These are phyloP conservation scores for Bremia lactucae DNA, from an alignment of 352 stramenopile genomes.

Conservation along the genomic window DNA sequence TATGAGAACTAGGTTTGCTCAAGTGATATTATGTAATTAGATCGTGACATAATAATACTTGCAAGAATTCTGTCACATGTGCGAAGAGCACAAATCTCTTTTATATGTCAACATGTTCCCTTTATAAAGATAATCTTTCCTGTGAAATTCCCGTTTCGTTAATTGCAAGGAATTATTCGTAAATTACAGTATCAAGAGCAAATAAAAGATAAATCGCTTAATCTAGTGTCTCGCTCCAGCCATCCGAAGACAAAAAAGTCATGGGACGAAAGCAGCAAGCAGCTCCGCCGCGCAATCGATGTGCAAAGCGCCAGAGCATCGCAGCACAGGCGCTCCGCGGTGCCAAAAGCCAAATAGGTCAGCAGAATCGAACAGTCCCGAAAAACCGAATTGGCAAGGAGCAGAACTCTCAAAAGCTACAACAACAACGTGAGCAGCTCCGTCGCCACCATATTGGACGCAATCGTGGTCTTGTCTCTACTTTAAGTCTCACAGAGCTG, in stretches of 20 bases:
- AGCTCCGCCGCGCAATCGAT: constrained; percentile 8
- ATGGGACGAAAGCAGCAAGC: constrained; percentile 19
- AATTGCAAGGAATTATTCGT: no score
- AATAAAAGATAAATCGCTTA: no score
- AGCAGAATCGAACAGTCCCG: constrained; percentile 13
- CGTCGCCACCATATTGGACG: constrained; percentile 33
- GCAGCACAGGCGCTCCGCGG: constrained; percentile 14
- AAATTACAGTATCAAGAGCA: no score
- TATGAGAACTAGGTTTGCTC: no score
- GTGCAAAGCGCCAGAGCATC: constrained; percentile 22
- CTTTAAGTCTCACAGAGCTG: constrained; percentile 42
- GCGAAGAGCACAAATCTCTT: no score
- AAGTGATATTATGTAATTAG: no score
- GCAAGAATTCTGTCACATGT: no score
- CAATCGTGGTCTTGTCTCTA: constrained; percentile 27
- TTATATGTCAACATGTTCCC: no score
- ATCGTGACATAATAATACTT: no score
- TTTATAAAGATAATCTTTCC: no score
- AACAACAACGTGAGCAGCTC: constrained; percentile 58
- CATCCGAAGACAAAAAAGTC: constrained; percentile 2
- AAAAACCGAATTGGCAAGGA: constrained; percentile 38
- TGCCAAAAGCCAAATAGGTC: constrained; percentile 12
- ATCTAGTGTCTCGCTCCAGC: constrained; percentile 11
- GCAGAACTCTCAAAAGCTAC: constrained; percentile 34
- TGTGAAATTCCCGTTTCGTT: no score